These are phyloP conservation scores for Evansstolkia leycettana DNA, from an alignment of 495 filamentous ascomycete genomes.

Conservation along the genomic window DNA sequence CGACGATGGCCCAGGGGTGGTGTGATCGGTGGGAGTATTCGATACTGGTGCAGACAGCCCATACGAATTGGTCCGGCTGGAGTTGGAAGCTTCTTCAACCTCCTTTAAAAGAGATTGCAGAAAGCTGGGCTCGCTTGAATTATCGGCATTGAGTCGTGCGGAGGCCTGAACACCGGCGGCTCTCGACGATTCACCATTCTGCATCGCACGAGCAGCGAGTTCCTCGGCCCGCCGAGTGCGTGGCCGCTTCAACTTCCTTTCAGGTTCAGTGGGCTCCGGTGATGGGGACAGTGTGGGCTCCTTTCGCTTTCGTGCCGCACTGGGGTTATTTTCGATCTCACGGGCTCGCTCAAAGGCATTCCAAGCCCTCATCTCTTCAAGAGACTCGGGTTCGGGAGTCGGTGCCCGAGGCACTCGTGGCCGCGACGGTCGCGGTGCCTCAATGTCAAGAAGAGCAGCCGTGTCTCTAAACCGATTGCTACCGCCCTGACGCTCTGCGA, in stretches of 20 bases:
- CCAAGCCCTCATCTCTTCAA: slow-evolving; percentile 78
- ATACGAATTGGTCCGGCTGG: slow-evolving; percentile 39
- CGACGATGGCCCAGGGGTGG: slow-evolving; percentile 49
- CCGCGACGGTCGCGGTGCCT: slow-evolving; percentile 31
- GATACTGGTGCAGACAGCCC: slow-evolving; percentile 32
- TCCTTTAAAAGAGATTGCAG: slow-evolving; percentile 75
- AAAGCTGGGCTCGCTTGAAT: slow-evolving; percentile 46
- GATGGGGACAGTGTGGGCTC: slow-evolving; percentile 64
- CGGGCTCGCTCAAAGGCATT: slow-evolving; percentile 76
- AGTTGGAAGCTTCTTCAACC: slow-evolving; percentile 56
- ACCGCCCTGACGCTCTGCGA: slow-evolving; percentile 69
- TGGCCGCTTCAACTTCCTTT: slow-evolving; percentile 75
- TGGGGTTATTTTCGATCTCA: slow-evolving; percentile 46
- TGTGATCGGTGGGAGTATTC: slow-evolving; percentile 31
- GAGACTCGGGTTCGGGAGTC: slow-evolving; percentile 49
- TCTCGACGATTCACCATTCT: slow-evolving; percentile 35
- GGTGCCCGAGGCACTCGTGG: slow-evolving; percentile 32
- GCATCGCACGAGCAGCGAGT: slow-evolving; percentile 27
- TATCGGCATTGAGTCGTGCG: slow-evolving; percentile 20
- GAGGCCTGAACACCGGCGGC: slow-evolving; percentile 18
- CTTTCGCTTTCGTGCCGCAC: slow-evolving; percentile 57
- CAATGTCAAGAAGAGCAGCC: slow-evolving; percentile 37
- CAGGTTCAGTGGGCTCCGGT: slow-evolving; percentile 47
- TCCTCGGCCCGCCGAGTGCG: slow-evolving; percentile 50
- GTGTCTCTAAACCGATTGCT: slow-evolving; percentile 58